Base-by-base conservation (phyloP, 1,284 basidiomycete species). In the Ustilago cynodontis region DNA sequence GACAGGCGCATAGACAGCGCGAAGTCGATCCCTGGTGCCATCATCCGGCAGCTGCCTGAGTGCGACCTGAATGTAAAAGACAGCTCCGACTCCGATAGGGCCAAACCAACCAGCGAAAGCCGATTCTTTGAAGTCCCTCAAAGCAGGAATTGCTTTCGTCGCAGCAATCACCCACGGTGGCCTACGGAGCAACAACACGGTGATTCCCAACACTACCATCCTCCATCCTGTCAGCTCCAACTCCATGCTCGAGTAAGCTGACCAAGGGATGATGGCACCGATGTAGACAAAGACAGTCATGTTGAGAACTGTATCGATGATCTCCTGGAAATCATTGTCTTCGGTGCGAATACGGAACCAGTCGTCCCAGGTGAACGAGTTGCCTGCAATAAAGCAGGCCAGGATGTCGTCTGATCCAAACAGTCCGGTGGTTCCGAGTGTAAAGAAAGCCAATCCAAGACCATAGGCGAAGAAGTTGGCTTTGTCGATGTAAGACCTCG, bases 281-380 rank as follows among this genome's bases (percentile, higher is more conserved):
- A 87, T 86, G 73, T 87, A 88, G 66, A 87, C 86, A 60, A 87
- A 88, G 8, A 84, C 82, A 18, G 79, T 87, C 35, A 86, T 85
- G 82, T 88, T 89, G 53, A 90, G 85, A 0, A 90, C 83, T 43
- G 87, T 86, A 71, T 90, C 89, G 68, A 90, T 88, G 41, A 89
- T 88, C 58, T 89, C 89, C 73, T 90, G 89, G 71, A 89, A 88
- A 4, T 87, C 86, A 57, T 88, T 87, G 49, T 89, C 88, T 68
- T 89, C 88, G 4, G 87, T 88, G 57, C 88, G 83, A 29, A 88
- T 79, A 2, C 89, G 83, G 82, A 88, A 89, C 71, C 83, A 86
- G 67, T 87, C 87, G 41, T 86, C 79, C 87, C 86, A 87, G 3
- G 86, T 87, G 31, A 85, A 84, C 13, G 71, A 77, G 65, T 87